Percentiles rank a stretch among this genome's conserved stretches.
Evolutionary conservation across 2,329 filamentous ascomycete species (phyloP).

Genomic region (Fusarium zealandicum): DNA sequence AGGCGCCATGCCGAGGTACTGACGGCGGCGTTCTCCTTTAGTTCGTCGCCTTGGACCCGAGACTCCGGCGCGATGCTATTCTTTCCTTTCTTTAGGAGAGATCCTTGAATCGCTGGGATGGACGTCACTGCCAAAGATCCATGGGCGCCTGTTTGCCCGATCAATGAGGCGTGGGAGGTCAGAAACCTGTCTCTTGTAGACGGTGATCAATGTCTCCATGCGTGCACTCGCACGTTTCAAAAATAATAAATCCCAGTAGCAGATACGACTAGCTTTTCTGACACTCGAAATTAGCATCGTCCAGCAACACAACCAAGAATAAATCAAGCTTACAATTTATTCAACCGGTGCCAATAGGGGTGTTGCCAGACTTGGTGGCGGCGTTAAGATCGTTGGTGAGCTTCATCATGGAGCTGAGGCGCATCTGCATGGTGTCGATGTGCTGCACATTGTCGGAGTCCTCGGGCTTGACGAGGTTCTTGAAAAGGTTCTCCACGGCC

Average conservation of each 20-base stretch:
- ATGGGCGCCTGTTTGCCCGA: slow-evolving; percentile 27
- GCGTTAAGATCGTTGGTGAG: slow-evolving; percentile 49
- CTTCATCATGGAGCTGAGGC: slow-evolving; percentile 60
- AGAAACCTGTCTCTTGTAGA: slow-evolving; percentile 37
- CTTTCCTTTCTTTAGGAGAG: slow-evolving; percentile 25
- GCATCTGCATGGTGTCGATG: slow-evolving; percentile 59
- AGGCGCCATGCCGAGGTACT: slow-evolving; percentile 14
- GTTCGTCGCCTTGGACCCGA: slow-evolving; percentile 22
- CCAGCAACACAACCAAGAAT: not conserved
- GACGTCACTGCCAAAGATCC: slow-evolving; percentile 29
- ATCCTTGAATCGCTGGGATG: slow-evolving; percentile 26
- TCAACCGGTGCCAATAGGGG: slow-evolving; percentile 45
- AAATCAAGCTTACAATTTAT: slow-evolving; percentile 35
- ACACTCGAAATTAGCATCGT: slow-evolving; percentile 12
- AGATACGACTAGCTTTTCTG: slow-evolving; percentile 35
- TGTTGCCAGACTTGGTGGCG: slow-evolving; percentile 35
- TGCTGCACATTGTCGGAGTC: slow-evolving; percentile 62
- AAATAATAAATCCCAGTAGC: slow-evolving; percentile 34
- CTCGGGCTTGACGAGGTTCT: slow-evolving; percentile 57
- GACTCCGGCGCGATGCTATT: slow-evolving; percentile 31
- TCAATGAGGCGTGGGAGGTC: slow-evolving; percentile 32
- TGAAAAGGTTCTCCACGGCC: slow-evolving; percentile 66
- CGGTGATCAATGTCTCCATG: slow-evolving; percentile 27
- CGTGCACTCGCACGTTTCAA: slow-evolving; percentile 38
- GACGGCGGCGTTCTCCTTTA: slow-evolving; percentile 28